Evolutionary conservation across 2,329 filamentous ascomycete species (phyloP), one percentile per base, ranked within the genome.

Genomic region (Neofusicoccum parvum): DNA sequence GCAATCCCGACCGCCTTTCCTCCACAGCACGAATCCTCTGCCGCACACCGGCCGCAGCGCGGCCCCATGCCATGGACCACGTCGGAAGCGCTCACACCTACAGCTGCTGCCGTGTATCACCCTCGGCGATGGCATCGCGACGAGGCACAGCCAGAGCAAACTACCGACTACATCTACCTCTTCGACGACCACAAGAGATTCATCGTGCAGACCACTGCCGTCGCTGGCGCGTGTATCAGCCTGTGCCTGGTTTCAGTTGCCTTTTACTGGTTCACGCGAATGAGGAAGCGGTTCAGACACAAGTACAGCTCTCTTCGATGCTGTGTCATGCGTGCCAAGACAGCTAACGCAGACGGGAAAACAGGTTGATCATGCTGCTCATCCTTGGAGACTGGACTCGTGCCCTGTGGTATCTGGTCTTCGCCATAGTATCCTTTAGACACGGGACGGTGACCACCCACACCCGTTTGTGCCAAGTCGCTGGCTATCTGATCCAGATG

Each of bases 221-320:
- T 74, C 2, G 70, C 71, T 9, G 77, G 74, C 51, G 76, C 80
- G 1, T 56, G 39, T n/a, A 54, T 23, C 12, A 64, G 62, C 23
- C 34, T 64, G 41, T 15, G 27, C 69, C 80, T 1, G n/a, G 63
- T 58, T 37, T 20, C 53, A 2, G 34, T 65, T 36, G 45, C 45
- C 14, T 65, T 65, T 20, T 90, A 89, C 77, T 92, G 89, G 88
- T 92, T 94, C 72, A 80, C 86, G 65, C 84, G 87, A 68, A 93
- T 93, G 89, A 84, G 87, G 69, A 85, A 90, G 72, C 88, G 85
- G 68, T 94, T 93, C 75, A 86, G 91, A 51, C 90, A 93, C 74
- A 87, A 89, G 88, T 89, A 79, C 79, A 86, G 15, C 15, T 6
- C 45, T 41, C 51, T 45, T 12, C 45, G n/a, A 23, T 37, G 46